Conservation (phyloP, 768 basidiomycete species). For the Hirschioporus abietinus region DNA sequence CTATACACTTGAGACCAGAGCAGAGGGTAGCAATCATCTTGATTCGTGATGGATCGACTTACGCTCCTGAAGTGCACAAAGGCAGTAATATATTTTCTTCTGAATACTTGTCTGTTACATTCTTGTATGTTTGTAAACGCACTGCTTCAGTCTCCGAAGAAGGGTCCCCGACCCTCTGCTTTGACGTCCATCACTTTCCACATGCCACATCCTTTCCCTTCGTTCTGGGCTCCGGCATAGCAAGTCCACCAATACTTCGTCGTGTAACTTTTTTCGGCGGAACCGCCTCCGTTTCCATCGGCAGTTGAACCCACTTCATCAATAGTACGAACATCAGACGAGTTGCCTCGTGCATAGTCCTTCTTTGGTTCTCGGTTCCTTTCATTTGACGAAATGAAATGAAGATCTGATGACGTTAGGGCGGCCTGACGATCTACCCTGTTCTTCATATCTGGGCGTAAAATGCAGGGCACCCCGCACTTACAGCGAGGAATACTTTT, state of each 20-base stretch:
- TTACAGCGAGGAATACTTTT: constrained; percentile 63
- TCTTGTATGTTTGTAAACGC: too few relatives aligned
- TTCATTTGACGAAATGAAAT: background rate
- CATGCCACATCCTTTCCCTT: constrained; percentile 74
- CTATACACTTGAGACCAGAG: background rate
- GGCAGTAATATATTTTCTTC: background rate
- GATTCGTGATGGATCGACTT: too few relatives aligned
- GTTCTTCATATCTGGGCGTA: constrained; percentile 79
- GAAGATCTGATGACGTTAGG: background rate
- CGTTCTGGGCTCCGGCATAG: constrained; percentile 75
- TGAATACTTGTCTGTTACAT: too few relatives aligned
- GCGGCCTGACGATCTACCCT: constrained; percentile 27
- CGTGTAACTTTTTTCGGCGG: background rate
- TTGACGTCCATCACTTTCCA: constrained; percentile 72
- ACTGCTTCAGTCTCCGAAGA: constrained; percentile 17
- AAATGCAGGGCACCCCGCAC: constrained; percentile 64
- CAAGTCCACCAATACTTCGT: constrained; percentile 75
- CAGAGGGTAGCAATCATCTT: background rate
- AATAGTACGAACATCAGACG: constrained; percentile 6
- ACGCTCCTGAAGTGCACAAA: too few relatives aligned
- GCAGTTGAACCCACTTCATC: constrained; percentile 10
- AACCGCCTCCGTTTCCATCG: constrained; percentile 39
- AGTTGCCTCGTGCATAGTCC: background rate
- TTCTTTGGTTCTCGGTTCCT: background rate
- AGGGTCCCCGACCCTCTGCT: constrained; percentile 58